Percentiles rank a stretch among this genome's conserved stretches.
Evolutionary conservation across 768 basidiomycete species (phyloP).

Genomic region (Boletus patriciae): DNA sequence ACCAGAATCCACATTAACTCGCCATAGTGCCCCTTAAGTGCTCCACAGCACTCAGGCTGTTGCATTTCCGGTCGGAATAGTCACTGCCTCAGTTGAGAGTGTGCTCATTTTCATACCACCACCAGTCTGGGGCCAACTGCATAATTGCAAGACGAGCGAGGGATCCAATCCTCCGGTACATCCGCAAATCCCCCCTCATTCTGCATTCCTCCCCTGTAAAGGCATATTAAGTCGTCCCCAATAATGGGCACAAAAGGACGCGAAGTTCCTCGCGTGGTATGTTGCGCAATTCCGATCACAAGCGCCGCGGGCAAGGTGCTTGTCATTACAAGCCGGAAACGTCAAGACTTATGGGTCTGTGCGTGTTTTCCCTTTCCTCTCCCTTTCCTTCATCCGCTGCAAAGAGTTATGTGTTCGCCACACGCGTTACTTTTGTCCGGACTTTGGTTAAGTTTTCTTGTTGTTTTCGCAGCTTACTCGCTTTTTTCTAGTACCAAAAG

Average conservation of each 20-base stretch:
- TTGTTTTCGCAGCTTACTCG: conserved; percentile 8
- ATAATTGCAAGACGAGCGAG: conserved; percentile 1
- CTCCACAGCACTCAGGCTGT: conserved; percentile 2
- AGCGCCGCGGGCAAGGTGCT: conserved; percentile 74
- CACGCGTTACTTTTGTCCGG: background rate
- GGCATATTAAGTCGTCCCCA: conserved; percentile 1
- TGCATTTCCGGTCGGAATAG: conserved; percentile 11
- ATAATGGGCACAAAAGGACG: conserved; percentile 69
- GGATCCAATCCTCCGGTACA: background rate
- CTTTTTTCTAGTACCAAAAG: conserved; percentile 73
- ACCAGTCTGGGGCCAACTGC: background rate
- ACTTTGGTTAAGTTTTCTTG: background rate
- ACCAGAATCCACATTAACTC: conserved; percentile 8
- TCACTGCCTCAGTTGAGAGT: background rate
- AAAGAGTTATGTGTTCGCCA: conserved; percentile 1
- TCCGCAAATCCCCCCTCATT: background rate
- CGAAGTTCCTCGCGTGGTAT: conserved; percentile 79
- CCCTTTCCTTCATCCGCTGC: background rate
- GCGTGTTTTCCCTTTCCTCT: conserved; percentile 44
- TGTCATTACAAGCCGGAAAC: conserved; percentile 81
- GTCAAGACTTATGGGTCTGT: conserved; percentile 84
- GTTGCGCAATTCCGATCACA: conserved; percentile 85
- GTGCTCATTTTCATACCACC: conserved; percentile 12
- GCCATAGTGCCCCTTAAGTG: conserved; percentile 12
- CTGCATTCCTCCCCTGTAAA: conserved; percentile 3